Percentiles rank a stretch among this genome's conserved stretches.
phyloP scores from a whole-genome alignment of 768 basidiomycete genomes.

The Leccinum olivaceopallidum region DNA sequence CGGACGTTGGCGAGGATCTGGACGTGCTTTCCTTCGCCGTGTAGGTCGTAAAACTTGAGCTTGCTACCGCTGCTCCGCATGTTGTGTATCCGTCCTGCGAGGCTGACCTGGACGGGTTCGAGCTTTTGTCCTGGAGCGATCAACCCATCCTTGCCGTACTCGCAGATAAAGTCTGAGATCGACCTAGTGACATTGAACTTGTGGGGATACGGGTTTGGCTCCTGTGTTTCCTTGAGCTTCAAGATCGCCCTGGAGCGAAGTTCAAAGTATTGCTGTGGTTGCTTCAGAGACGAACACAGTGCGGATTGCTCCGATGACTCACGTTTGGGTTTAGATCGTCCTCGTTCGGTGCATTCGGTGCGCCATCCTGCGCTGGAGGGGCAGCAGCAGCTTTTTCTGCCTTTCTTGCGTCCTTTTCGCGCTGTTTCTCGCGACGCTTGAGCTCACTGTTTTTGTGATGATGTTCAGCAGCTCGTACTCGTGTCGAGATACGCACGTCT shows the following conservation, averaged over 20 bases:
- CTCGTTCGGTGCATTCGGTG: conserved; percentile 53
- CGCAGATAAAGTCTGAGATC: conserved; percentile 67
- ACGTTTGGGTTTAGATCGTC: conserved; percentile 92
- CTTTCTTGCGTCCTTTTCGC: conserved; percentile 72
- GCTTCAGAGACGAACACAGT: background rate
- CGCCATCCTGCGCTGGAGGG: conserved; percentile 35
- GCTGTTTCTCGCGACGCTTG: conserved; percentile 89
- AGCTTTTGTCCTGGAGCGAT: conserved; percentile 69
- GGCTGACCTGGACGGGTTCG: conserved; percentile 52
- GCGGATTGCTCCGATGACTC: conserved; percentile 33
- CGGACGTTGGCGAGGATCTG: conserved; percentile 95
- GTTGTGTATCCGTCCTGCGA: conserved; percentile 92
- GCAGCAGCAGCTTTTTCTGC: conserved; percentile 67
- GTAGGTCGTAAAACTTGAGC: conserved; percentile 92
- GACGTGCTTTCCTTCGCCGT: conserved; percentile 88
- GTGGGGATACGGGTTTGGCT: conserved; percentile 97
- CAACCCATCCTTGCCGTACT: conserved; percentile 73
- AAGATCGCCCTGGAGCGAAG: conserved; percentile 87
- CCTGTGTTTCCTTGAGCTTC: conserved; percentile 78
- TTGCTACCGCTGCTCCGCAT: conserved; percentile 82
- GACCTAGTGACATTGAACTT: conserved; percentile 92
- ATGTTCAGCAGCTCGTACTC: conserved; percentile 24
- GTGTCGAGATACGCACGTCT: conserved; percentile 60
- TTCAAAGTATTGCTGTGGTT: conserved; percentile 90
- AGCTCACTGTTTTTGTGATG: conserved; percentile 66